A percentile compares a stretch with the other conserved stretches of the same genome.
phyloP scores from a whole-genome alignment of 805 yeast species.

The Ogataea allantospora region DNA sequence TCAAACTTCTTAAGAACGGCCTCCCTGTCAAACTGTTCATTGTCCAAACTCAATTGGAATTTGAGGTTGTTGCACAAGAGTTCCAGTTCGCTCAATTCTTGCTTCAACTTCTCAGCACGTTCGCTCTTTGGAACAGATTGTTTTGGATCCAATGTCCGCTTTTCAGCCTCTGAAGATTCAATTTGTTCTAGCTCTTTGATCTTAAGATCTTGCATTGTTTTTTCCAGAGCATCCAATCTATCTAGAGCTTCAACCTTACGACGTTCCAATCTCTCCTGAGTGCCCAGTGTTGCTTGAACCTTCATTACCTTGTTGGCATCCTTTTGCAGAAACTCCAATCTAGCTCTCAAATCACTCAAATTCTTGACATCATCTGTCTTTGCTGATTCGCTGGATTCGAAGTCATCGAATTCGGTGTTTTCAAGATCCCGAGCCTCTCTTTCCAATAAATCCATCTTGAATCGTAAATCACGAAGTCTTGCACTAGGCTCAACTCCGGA shows the following conservation, averaged over 20 bases:
- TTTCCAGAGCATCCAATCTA: constrained; percentile 68
- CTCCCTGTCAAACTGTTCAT: constrained; percentile 21
- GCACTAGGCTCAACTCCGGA: constrained; percentile 69
- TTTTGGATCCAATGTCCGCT: constrained; percentile 33
- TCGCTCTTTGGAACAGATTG: constrained; percentile 14
- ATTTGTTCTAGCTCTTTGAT: constrained; percentile 18
- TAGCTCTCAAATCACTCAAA: constrained; percentile 52
- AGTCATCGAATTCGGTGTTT: constrained; percentile 73
- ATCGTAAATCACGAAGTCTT: constrained; percentile 69
- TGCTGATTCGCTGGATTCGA: constrained; percentile 17
- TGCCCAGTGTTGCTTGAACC: constrained; percentile 47
- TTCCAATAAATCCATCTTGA: constrained; percentile 82
- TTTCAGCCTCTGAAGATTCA: constrained; percentile 4
- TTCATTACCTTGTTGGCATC: constrained; percentile 78
- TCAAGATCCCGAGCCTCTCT: constrained; percentile 83
- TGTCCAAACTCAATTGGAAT: constrained; percentile 26
- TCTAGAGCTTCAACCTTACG: constrained; percentile 68
- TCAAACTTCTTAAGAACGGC: constrained; percentile 28
- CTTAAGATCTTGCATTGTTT: constrained; percentile 26
- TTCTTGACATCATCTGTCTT: constrained; percentile 53
- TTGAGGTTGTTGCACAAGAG: constrained; percentile 27
- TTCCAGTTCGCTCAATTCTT: constrained; percentile 27
- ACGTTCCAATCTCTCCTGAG: constrained; percentile 54
- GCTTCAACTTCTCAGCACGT: constrained; percentile 20
- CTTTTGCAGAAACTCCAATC: constrained; percentile 59